These are phyloP conservation scores for Fusarium sp. DNA, from an alignment of 2,329 filamentous ascomycete genomes.

Conservation along the genomic window DNA sequence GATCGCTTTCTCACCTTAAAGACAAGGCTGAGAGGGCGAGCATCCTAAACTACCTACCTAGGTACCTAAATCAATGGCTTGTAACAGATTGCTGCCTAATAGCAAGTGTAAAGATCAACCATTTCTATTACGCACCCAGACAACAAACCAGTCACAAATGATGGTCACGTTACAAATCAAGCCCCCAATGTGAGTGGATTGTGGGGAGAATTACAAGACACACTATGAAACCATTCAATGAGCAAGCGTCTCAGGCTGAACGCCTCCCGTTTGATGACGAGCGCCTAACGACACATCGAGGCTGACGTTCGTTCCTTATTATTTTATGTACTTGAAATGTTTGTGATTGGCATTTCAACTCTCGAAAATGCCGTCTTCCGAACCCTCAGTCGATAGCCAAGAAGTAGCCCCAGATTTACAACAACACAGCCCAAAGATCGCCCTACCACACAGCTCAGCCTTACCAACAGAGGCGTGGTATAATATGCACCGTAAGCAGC, in stretches of 20 bases:
- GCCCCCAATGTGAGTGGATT: slow-evolving; percentile 12
- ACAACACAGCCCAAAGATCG: slow-evolving; percentile 10
- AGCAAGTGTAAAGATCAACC: background rate
- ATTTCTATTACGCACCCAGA: background rate
- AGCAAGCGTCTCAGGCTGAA: background rate
- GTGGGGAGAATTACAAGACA: slow-evolving; percentile 8
- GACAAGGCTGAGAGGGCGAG: background rate
- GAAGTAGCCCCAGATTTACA: slow-evolving; percentile 12
- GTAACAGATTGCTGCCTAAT: background rate
- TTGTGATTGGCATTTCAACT: background rate
- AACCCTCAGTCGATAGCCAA: background rate
- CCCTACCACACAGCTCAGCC: slow-evolving; percentile 15
- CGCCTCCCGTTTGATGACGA: slow-evolving; percentile 1
- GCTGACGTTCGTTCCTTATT: background rate
- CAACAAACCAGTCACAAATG: slow-evolving; percentile 5
- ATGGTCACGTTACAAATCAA: slow-evolving; percentile 21
- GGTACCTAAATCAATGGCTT: background rate
- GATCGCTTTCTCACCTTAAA: background rate
- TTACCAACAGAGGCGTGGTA: slow-evolving; percentile 37
- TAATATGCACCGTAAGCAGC: slow-evolving; percentile 34
- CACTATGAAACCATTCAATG: slow-evolving; percentile 5
- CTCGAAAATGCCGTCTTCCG: background rate
- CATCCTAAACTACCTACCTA: background rate
- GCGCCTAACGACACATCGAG: background rate
- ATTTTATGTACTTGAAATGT: background rate